phyloP scores from a whole-genome alignment of 2,329 filamentous ascomycete genomes.

The Byssoonygena ceratinophila region DNA sequence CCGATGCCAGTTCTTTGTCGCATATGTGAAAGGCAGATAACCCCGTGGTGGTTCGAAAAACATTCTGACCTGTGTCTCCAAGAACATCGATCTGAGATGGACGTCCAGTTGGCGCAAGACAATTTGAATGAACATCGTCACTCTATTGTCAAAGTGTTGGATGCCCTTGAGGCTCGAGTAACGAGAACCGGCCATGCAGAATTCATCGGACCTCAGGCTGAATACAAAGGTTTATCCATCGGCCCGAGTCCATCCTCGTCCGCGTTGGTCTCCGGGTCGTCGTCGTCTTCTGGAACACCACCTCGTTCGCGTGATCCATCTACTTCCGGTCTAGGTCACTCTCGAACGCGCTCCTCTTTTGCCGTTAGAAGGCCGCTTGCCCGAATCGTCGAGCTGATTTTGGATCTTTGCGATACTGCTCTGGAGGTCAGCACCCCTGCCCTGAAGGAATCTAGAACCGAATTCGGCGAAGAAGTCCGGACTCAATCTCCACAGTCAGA shows the following conservation, averaged over 20 bases:
- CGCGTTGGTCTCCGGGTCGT: constrained; percentile 61
- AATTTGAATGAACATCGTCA: constrained; percentile 85
- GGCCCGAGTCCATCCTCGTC: constrained; percentile 60
- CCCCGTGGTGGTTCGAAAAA: constrained; percentile 99
- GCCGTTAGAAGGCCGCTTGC: constrained; percentile 80
- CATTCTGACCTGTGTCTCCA: constrained; percentile 93
- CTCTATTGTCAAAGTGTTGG: constrained; percentile 86
- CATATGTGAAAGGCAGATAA: constrained; percentile 94
- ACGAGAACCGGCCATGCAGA: constrained; percentile 35
- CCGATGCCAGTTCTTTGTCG: constrained; percentile 82
- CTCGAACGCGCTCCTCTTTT: constrained; percentile 67
- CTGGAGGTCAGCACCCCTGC: constrained; percentile 89
- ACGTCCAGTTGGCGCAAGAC: constrained; percentile 92
- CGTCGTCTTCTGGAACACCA: constrained; percentile 55
- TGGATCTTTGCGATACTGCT: constrained; percentile 91
- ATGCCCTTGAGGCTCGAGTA: constrained; percentile 64
- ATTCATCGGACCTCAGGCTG: constrained; percentile 50
- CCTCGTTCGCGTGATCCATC: constrained; percentile 60
- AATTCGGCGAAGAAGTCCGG: constrained; percentile 61
- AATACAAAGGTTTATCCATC: constrained; percentile 82
- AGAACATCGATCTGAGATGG: constrained; percentile 94
- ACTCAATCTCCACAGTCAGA: constrained; percentile 95
- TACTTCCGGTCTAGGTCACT: constrained; percentile 59
- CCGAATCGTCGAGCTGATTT: constrained; percentile 83
- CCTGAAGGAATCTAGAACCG: constrained; percentile 68